A percentile compares a stretch with the other conserved stretches of the same genome.
phyloP scores from a whole-genome alignment of 208 protist genomes.

The Leishmania lainsoni region DNA sequence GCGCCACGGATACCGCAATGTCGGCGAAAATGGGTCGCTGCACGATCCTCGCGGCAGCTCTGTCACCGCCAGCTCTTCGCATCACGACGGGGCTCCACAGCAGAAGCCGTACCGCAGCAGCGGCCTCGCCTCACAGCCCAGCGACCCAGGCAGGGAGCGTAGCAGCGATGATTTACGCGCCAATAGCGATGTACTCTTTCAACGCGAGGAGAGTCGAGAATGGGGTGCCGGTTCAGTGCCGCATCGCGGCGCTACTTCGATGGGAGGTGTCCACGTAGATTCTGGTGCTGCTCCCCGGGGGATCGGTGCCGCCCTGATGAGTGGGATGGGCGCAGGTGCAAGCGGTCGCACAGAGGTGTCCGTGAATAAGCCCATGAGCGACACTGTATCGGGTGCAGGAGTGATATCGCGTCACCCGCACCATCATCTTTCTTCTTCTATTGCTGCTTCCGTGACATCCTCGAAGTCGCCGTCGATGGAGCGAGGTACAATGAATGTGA shows the following conservation, averaged over 20 bases:
- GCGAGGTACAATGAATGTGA: constrained; percentile 9
- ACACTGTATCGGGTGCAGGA: background rate
- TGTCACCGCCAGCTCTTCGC: constrained; percentile 1
- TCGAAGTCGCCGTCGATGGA: background rate
- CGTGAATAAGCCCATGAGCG: constrained; percentile 8
- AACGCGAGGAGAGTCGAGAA: constrained; percentile 29
- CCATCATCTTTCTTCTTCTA: constrained; percentile 16
- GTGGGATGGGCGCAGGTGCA: constrained; percentile 7
- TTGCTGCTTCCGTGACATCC: background rate
- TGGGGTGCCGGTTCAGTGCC: constrained; percentile 13
- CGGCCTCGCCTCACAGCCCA: constrained; percentile 3
- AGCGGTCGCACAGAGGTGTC: constrained; percentile 1
- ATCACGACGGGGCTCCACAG: constrained; percentile 9
- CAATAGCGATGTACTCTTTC: constrained; percentile 16
- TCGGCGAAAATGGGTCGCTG: constrained; percentile 5
- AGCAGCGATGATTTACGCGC: constrained; percentile 23
- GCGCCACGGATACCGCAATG: constrained; percentile 23
- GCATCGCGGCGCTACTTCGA: background rate
- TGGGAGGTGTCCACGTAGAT: constrained; percentile 7
- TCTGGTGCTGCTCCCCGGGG: background rate
- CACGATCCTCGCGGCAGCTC: constrained; percentile 20
- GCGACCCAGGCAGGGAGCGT: constrained; percentile 18
- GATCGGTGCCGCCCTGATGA: background rate
- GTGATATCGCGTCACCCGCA: constrained; percentile 19
- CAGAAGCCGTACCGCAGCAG: constrained; percentile 34